A percentile compares a stretch with the other conserved stretches of the same genome.
These are phyloP conservation scores for Diaporthe australafricana DNA, from an alignment of 2,329 filamentous ascomycete species.

Conservation along the genomic window DNA sequence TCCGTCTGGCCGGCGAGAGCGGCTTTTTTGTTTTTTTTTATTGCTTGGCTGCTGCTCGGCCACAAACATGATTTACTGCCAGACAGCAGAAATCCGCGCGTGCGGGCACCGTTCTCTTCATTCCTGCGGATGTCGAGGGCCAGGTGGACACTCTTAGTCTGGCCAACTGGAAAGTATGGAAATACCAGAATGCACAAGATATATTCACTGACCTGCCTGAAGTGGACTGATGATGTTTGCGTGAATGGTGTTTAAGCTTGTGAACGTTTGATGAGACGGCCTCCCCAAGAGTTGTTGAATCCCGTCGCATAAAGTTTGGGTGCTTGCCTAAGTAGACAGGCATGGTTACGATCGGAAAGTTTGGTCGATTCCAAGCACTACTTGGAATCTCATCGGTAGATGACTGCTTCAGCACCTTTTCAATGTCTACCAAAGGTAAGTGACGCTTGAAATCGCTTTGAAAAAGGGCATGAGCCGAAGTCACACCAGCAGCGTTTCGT, in stretches of 20 bases:
- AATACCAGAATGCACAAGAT: slow-evolving; percentile 19
- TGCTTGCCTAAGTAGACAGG: not conserved
- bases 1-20: slow-evolving; percentile 11
- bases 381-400: not conserved
- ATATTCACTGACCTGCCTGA: not conserved
- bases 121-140: not conserved
- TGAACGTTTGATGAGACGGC: not conserved
- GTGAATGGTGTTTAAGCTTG: too few species aligned
- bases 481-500: not conserved
- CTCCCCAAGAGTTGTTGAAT: not conserved
- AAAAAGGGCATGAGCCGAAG: not conserved
- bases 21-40: not conserved
- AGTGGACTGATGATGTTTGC: not conserved
- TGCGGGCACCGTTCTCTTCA: too few species aligned
- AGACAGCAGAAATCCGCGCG: too few species aligned
- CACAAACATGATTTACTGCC: not conserved
- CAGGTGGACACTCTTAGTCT: not conserved
- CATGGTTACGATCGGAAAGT: not conserved
- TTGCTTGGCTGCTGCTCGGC: not conserved
- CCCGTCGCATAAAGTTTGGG: rapidly evolving
- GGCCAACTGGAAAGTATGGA: not conserved
- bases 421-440: not conserved
- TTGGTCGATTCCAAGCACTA: not conserved
- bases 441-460: not conserved
- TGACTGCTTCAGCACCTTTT: not conserved